Percentiles rank a stretch among this genome's conserved stretches.
Evolutionary conservation across 805 yeast species (phyloP).

Genomic region (Candida palmyrensis): DNA sequence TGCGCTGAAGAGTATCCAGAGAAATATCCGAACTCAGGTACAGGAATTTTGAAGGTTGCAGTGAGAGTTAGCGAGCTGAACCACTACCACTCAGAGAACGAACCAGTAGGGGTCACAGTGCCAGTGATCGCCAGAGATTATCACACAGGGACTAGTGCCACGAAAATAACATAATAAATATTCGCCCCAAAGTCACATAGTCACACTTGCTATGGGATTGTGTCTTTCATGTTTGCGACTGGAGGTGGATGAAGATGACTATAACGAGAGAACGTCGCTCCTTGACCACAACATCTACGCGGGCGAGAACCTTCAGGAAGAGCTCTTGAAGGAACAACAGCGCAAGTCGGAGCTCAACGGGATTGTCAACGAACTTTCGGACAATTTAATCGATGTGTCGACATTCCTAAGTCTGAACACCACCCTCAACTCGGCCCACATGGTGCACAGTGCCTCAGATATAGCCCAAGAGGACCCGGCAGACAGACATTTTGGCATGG

Average conservation of each 20-base stretch:
- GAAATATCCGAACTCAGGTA: too few species aligned
- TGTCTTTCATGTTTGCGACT: slow-evolving; percentile 42
- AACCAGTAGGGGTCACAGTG: too few species aligned
- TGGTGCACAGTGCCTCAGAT: slow-evolving; percentile 4
- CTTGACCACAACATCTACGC: slow-evolving; percentile 21
- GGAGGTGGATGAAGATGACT: slow-evolving; percentile 32
- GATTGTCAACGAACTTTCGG: slow-evolving; percentile 41
- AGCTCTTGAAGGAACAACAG: slow-evolving; percentile 33
- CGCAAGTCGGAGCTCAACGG: slow-evolving; percentile 43
- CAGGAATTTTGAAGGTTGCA: too few species aligned
- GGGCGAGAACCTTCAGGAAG: slow-evolving; percentile 32
- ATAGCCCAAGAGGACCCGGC: slow-evolving; percentile 1
- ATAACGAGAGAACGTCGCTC: slow-evolving; percentile 36
- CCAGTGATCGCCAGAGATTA: too few species aligned
- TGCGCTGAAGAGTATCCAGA: too few species aligned
- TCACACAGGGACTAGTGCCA: too few species aligned
- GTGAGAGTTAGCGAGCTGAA: too few species aligned
- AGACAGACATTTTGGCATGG: neutral
- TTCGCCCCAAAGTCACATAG: too few species aligned
- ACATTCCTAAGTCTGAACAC: slow-evolving; percentile 19
- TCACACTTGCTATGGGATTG: slow-evolving; percentile 37
- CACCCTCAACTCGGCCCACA: too few species aligned
- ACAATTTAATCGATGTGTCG: slow-evolving; percentile 32
- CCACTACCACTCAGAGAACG: too few species aligned
- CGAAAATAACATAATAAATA: too few species aligned